These are phyloP conservation scores for Dactylellina cionopaga DNA, from an alignment of 2,329 filamentous ascomycete species.

Conservation along the genomic window DNA sequence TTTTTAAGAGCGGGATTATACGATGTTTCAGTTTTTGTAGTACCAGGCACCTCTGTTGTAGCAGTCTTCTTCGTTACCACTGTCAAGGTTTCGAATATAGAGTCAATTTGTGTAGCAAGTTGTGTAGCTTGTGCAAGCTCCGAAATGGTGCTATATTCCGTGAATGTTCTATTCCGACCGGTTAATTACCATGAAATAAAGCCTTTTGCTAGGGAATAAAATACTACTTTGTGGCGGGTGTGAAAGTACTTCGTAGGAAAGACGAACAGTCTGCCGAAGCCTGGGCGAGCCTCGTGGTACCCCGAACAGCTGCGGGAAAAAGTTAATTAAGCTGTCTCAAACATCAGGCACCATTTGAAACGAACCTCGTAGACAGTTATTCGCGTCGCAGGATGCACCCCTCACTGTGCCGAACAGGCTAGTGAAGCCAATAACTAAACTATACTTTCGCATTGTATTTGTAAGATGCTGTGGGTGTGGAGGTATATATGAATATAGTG, in stretches of 20 bases:
- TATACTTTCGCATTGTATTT: too few relatives aligned
- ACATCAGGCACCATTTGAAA: background rate
- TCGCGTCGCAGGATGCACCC: too few relatives aligned
- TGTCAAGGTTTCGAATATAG: slow-evolving; percentile 7
- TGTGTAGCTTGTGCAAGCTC: background rate
- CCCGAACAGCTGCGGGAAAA: slow-evolving; percentile 5
- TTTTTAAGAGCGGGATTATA: slow-evolving; percentile 22
- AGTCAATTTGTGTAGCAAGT: background rate
- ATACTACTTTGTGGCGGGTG: slow-evolving; percentile 10
- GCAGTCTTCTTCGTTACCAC: background rate
- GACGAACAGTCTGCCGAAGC: slow-evolving; percentile 12
- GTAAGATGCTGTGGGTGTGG: too few relatives aligned
- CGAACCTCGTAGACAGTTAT: too few relatives aligned
- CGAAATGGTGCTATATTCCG: background rate
- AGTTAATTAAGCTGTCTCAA: background rate
- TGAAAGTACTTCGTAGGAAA: background rate
- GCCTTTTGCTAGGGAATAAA: too few relatives aligned
- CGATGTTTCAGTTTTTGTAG: background rate
- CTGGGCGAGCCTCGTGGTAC: background rate
- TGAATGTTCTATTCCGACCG: slow-evolving; percentile 5
- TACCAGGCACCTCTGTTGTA: background rate
- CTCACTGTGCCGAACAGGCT: too few relatives aligned
- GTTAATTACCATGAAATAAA: background rate
- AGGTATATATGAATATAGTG: too few relatives aligned
- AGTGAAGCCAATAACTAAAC: too few relatives aligned